A percentile compares a stretch with the other conserved stretches of the same genome.
phyloP scores from a whole-genome alignment of 495 filamentous ascomycete species.

The Friedmanniomyces simplex region DNA sequence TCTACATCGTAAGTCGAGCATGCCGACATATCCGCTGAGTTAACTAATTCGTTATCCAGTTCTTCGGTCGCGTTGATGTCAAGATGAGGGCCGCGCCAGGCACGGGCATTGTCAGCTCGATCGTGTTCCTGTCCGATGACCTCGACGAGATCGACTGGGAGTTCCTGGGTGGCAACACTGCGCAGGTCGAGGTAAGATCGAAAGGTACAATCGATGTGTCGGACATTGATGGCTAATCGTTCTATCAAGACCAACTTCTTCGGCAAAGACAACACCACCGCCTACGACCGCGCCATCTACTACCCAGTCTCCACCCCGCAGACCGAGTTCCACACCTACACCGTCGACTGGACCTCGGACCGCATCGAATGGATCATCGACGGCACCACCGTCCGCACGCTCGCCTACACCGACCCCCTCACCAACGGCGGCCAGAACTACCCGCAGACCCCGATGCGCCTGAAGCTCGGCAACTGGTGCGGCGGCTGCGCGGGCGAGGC shows the following conservation, averaged over 20 bases:
- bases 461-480: slow-evolving; percentile 78
- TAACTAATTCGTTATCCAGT: slow-evolving; percentile 15
- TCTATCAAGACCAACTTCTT: slow-evolving; percentile 62
- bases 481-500: slow-evolving; percentile 54
- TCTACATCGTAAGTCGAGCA: slow-evolving; percentile 43
- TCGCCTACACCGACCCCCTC: slow-evolving; percentile 54
- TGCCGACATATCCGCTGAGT: no score
- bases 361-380: slow-evolving; percentile 67
- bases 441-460: slow-evolving; percentile 78
- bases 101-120: slow-evolving; percentile 67
- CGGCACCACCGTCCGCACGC: slow-evolving; percentile 51
- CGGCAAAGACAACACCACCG: slow-evolving; percentile 64
- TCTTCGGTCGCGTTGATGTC: slow-evolving; percentile 64
- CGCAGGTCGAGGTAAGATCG: slow-evolving; percentile 57
- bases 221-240: slow-evolving; percentile 23
- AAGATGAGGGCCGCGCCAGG: slow-evolving; percentile 63
- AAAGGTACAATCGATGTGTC: background rate
- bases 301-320: slow-evolving; percentile 44
- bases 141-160: slow-evolving; percentile 91
- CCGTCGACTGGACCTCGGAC: slow-evolving; percentile 66
- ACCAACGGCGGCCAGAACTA: slow-evolving; percentile 47
- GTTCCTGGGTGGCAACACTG: slow-evolving; percentile 47
- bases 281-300: slow-evolving; percentile 52
- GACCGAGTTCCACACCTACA: slow-evolving; percentile 65
- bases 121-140: slow-evolving; percentile 73